Evolutionary conservation across 768 basidiomycete genomes (phyloP).

Genomic region (Mycena rebaudengoi): DNA sequence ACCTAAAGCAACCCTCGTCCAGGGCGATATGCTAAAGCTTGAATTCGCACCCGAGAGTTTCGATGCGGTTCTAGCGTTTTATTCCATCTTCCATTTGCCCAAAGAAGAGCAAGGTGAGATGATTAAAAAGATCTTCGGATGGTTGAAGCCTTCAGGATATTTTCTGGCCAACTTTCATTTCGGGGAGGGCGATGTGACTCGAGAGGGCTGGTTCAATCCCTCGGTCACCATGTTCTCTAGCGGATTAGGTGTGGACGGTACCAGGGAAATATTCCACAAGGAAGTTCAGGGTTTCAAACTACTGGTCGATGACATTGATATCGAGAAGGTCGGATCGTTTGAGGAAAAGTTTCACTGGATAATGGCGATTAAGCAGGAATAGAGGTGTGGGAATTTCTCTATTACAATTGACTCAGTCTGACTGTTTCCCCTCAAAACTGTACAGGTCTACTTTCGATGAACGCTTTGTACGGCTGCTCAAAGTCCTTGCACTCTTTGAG

Average conservation of each 20-base stretch:
- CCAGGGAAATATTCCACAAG: constrained; percentile 29
- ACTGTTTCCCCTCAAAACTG: too few species aligned
- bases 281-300: constrained; percentile 24
- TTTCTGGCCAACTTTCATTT: constrained; percentile 31
- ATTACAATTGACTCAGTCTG: too few species aligned
- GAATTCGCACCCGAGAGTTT: constrained; percentile 23
- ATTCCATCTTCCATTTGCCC: constrained; percentile 39
- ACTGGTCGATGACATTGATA: constrained; percentile 30
- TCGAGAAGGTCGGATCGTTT: constrained; percentile 32
- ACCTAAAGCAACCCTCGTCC: constrained; percentile 33
- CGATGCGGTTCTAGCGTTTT: constrained; percentile 39
- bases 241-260: constrained; percentile 36
- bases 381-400: too few species aligned
- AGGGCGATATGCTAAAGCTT: constrained; percentile 37
- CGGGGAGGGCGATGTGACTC: constrained; percentile 26
- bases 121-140: constrained; percentile 34
- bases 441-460: too few species aligned
- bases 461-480: neutral
- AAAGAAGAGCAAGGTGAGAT: constrained; percentile 37
- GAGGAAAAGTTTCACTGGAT: constrained; percentile 39
- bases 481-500: constrained; percentile 4
- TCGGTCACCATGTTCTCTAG: constrained; percentile 35
- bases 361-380: constrained; percentile 47
- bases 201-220: constrained; percentile 35
- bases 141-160: constrained; percentile 39